These are phyloP conservation scores for Trametes punicea DNA, from an alignment of 768 basidiomycete species.

Conservation along the genomic window DNA sequence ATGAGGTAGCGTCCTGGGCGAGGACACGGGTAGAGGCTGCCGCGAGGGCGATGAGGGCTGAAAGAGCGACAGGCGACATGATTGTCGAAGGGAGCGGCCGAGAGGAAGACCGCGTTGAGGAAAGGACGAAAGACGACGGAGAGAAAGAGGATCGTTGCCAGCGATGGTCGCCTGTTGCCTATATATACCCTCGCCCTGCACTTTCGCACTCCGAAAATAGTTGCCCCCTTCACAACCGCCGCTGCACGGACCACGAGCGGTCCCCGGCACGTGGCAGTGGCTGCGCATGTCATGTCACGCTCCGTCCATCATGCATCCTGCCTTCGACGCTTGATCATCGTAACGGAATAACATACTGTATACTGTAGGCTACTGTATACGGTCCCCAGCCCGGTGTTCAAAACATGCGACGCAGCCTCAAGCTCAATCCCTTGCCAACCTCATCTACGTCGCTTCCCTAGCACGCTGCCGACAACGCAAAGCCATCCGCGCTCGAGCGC, in stretches of 20 bases:
- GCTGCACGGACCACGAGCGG: constrained; percentile 18
- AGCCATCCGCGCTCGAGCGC: constrained; percentile 62
- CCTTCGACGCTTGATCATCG: not conserved
- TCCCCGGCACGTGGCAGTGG: too few relatives aligned
- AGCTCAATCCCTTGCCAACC: not conserved
- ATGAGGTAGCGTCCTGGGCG: constrained; percentile 24
- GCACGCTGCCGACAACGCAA: constrained; percentile 36
- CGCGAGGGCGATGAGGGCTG: constrained; percentile 31
- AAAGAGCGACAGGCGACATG: constrained; percentile 37
- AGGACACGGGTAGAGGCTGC: constrained; percentile 24
- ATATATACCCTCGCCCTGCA: constrained; percentile 20
- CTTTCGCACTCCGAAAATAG: constrained; percentile 19
- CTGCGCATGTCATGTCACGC: not conserved
- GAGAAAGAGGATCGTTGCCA: constrained; percentile 13
- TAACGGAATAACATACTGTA: too few relatives aligned
- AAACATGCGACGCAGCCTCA: not conserved
- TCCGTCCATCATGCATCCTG: not conserved
- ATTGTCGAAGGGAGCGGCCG: constrained; percentile 12
- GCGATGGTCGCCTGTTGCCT: not conserved
- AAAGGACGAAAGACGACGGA: constrained; percentile 11
- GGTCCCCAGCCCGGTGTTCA: not conserved
- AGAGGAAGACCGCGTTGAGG: constrained; percentile 15
- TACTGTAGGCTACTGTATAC: too few relatives aligned
- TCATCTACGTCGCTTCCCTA: constrained; percentile 26
- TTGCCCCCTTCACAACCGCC: constrained; percentile 1